A percentile compares a stretch with the other conserved stretches of the same genome.
Conservation (phyloP, 495 filamentous ascomycete genomes). For the Friedmanniomyces endolithicus region DNA sequence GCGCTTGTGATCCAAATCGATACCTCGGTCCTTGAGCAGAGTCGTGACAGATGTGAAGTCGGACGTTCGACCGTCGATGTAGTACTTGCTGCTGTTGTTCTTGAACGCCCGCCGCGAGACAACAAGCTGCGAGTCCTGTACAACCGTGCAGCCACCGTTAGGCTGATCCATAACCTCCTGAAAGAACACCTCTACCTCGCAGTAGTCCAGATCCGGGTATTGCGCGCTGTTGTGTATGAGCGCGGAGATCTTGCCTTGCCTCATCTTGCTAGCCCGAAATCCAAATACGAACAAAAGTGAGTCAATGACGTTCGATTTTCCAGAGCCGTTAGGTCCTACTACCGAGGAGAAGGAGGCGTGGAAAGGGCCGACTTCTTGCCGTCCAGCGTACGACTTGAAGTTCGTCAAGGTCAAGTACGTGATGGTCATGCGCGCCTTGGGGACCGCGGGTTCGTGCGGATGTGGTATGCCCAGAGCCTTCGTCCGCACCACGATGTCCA, state of each 20-base stretch:
- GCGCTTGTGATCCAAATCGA: conserved; percentile 95
- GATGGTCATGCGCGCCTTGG: conserved; percentile 79
- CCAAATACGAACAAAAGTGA: conserved; percentile 96
- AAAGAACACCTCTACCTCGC: conserved; percentile 93
- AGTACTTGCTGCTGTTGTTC: conserved; percentile 96
- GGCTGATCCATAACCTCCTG: conserved; percentile 83
- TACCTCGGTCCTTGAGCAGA: conserved; percentile 74
- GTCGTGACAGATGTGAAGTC: conserved; percentile 85
- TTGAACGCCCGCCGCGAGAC: conserved; percentile 91
- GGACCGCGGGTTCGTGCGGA: conserved; percentile 53
- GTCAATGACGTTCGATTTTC: conserved; percentile 98
- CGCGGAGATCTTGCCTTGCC: conserved; percentile 95
- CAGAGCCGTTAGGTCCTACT: conserved; percentile 93
- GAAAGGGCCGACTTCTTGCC: conserved; percentile 91
- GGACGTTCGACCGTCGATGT: conserved; percentile 77
- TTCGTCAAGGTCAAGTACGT: conserved; percentile 80
- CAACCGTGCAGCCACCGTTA: conserved; percentile 54
- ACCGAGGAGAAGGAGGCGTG: conserved; percentile 98
- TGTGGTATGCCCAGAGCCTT: conserved; percentile 51
- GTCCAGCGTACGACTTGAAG: conserved; percentile 96
- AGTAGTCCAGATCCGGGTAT: conserved; percentile 70
- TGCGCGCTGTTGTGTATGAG: conserved; percentile 91
- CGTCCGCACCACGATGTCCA: conserved; percentile 89
- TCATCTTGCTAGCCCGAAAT: conserved; percentile 97
- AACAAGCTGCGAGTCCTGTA: conserved; percentile 71